Conservation (phyloP, 2,329 filamentous ascomycete species). For the Orbilia ellipsospora region DNA sequence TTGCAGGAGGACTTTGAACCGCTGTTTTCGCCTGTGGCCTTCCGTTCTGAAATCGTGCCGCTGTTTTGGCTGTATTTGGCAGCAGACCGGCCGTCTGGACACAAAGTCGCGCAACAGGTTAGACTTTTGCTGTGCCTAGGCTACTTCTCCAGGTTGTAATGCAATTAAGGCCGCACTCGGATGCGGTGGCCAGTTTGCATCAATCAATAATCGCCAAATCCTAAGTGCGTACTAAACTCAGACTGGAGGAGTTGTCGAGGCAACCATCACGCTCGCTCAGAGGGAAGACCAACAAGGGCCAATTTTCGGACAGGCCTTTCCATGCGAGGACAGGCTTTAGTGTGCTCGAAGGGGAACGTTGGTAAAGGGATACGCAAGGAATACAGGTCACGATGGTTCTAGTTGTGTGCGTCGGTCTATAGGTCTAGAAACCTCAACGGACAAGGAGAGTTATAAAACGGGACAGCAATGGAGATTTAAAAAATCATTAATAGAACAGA, state of each 20-base stretch:
- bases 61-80: slow-evolving; percentile 41
- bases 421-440: not conserved
- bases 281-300: not conserved
- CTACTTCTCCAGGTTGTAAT: not conserved
- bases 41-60: slow-evolving; percentile 26
- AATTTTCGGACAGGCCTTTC: not conserved
- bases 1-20: not conserved
- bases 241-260: slow-evolving; percentile 34
- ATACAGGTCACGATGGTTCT: slow-evolving; percentile 1
- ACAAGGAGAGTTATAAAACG: slow-evolving; percentile 1
- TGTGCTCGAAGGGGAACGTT: not conserved
- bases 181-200: slow-evolving; percentile 2
- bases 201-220: slow-evolving; percentile 24
- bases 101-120: slow-evolving; percentile 35
- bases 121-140: not conserved
- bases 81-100: not conserved
- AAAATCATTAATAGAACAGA: too few relatives aligned
- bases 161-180: slow-evolving; percentile 14
- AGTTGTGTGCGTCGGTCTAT: too few relatives aligned
- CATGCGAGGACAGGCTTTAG: not conserved
- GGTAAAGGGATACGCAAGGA: not conserved
- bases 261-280: slow-evolving; percentile 31
- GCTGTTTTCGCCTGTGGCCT: slow-evolving; percentile 31
- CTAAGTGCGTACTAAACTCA: not conserved
- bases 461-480: slow-evolving; percentile 1